Evolutionary conservation across 1,284 basidiomycete genomes (phyloP).

Genomic region (Malassezia nana): DNA sequence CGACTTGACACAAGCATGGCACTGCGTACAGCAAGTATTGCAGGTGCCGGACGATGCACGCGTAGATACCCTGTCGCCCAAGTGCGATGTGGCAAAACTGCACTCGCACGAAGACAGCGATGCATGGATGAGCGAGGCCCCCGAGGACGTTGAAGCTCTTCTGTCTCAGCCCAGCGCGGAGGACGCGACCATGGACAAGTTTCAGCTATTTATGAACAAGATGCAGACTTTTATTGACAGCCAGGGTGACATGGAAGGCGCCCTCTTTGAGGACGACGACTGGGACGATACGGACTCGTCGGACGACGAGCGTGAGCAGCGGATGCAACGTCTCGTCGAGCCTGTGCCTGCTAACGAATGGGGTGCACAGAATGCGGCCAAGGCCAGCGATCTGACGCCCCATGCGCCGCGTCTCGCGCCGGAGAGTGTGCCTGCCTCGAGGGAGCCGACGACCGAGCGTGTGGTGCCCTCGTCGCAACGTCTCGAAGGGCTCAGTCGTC

Average conservation of each 20-base stretch:
- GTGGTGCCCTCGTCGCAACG: not conserved
- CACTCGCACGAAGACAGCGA: slow-evolving; percentile 27
- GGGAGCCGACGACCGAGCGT: not conserved
- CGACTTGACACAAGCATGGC: not conserved
- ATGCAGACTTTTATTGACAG: slow-evolving; percentile 34
- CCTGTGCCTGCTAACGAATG: slow-evolving; percentile 6
- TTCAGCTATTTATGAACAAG: slow-evolving; percentile 29
- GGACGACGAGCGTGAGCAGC: not conserved
- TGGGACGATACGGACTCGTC: slow-evolving; percentile 22
- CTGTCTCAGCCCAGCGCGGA: slow-evolving; percentile 13
- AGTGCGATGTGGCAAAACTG: not conserved
- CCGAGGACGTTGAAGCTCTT: slow-evolving; percentile 26
- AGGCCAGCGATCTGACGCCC: not conserved
- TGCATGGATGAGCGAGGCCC: slow-evolving; percentile 25
- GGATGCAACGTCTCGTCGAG: slow-evolving; percentile 1
- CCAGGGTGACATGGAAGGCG: slow-evolving; percentile 32
- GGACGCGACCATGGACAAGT: slow-evolving; percentile 24
- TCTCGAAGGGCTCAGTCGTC: slow-evolving; percentile 1
- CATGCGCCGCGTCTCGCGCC: not conserved
- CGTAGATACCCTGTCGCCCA: not conserved
- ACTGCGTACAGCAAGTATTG: not conserved
- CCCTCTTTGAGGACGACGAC: slow-evolving; percentile 31
- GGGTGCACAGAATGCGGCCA: slow-evolving; percentile 7
- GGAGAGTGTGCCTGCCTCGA: not conserved
- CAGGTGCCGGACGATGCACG: not conserved